Conservation (phyloP, 129 eudicot genomes). For the Gnaphalium uliginosum region DNA sequence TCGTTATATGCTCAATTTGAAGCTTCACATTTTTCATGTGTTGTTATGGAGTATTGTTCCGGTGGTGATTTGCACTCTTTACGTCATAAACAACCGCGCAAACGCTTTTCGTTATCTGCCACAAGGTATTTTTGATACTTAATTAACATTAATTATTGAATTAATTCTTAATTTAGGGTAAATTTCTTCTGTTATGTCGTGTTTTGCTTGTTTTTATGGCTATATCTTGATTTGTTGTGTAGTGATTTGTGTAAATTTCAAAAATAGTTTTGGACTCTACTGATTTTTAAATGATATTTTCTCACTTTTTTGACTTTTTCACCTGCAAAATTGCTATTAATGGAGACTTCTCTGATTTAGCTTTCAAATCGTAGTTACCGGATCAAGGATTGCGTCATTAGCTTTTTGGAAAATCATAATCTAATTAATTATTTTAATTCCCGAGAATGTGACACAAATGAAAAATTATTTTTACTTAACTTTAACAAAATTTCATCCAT, state of each 20-base stretch:
- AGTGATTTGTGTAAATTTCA: neutral
- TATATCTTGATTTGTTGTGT: slow-evolving; percentile 22
- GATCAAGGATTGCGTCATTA: slow-evolving; percentile 33
- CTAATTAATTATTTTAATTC: neutral
- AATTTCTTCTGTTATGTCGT: slow-evolving; percentile 18
- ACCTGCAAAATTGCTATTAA: slow-evolving; percentile 27
- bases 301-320: slow-evolving; percentile 24
- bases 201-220: slow-evolving; percentile 24
- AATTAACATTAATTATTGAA: neutral
- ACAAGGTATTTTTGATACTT: slow-evolving; percentile 39
- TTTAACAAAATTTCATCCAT: too few species aligned
- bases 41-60: slow-evolving; percentile 87
- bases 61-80: slow-evolving; percentile 94
- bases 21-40: slow-evolving; percentile 79
- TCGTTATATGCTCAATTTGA: slow-evolving; percentile 80
- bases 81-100: slow-evolving; percentile 70
- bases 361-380: slow-evolving; percentile 35
- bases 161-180: neutral
- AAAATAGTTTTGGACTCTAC: slow-evolving; percentile 29
- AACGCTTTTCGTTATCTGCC: slow-evolving; percentile 69
- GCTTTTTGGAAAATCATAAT: too few species aligned
- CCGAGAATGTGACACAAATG: slow-evolving; percentile 20
- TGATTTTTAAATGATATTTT: slow-evolving; percentile 26
- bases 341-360: slow-evolving; percentile 22
- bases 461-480: neutral